Evolutionary conservation across 2,329 filamentous ascomycete genomes (phyloP), one percentile per base, ranked within the genome.

Genomic region (Neocucurbitaria cava): DNA sequence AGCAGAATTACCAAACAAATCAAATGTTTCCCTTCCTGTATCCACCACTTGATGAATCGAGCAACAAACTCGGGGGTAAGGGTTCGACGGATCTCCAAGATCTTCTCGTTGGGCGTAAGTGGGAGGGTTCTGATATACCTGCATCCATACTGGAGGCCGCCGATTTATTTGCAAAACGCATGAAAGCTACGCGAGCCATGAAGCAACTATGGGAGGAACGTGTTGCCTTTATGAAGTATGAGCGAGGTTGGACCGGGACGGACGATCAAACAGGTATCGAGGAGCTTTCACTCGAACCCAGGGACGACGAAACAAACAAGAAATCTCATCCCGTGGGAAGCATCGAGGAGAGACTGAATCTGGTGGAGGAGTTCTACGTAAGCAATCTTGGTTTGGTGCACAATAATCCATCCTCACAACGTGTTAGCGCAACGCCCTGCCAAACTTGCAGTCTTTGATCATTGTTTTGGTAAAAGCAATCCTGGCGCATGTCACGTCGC

Each of bases 21-120:
- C 95, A 99, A 68, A 95, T 97, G 71, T 98, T 99, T 62, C 95
- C 95, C 0, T 98, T 99, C 71, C 87, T 99, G 79, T 99, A 99
- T 65, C 95, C 95, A 1, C 95, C 95, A 1, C 80, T 97, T 17
- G 94, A 97, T 75, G 89, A 88, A 58, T 89, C 87, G 21, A 96
- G 92, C 76, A 96, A 96, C 71, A 90, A 89, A 64, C 88, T 94
- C 33, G 94, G 95, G 46, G 94, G 94, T 1, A 97, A 96, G 72
- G 93, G 93, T 11, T 85, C 84, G 18, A 90, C 92, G 5, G 90
- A 90, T 38, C 77, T 93, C 40, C 91, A 96, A 72, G 90, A 94
- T 63, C 77, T 85, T 17, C 80, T 96, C 20, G 91, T 96, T 3
- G 91, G 91, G 13, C 86, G 91, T 35, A 90, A 85, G 71, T 97